Percentiles rank a stretch among this genome's conserved stretches.
These are phyloP conservation scores for Orychophragmus violaceus DNA, from an alignment of 345 rosid genomes.

Conservation along the genomic window DNA sequence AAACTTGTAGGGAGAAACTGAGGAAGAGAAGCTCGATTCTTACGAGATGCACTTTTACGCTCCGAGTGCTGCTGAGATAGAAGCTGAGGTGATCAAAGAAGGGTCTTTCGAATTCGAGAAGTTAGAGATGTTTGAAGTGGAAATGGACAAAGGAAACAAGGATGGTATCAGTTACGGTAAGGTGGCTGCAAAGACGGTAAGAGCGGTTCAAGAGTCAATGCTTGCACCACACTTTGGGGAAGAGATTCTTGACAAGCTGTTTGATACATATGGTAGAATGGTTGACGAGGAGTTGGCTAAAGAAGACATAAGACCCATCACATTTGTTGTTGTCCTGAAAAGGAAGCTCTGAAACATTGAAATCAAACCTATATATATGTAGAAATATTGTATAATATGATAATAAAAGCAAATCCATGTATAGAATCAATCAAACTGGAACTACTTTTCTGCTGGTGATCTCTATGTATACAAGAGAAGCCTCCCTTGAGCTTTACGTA, in stretches of 20 bases:
- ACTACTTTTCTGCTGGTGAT: background rate
- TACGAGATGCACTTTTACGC: conserved; percentile 77
- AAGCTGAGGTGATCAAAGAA: conserved; percentile 48
- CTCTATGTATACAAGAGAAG: background rate
- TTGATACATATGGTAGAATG: conserved; percentile 46
- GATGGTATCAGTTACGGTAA: conserved; percentile 47
- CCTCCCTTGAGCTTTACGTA: conserved; percentile 18
- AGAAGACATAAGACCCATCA: conserved; percentile 55
- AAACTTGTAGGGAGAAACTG: conserved; percentile 62
- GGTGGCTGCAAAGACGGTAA: conserved; percentile 58
- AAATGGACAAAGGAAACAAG: conserved; percentile 18
- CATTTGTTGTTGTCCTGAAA: conserved; percentile 54
- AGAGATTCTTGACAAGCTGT: conserved; percentile 51
- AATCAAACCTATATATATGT: background rate
- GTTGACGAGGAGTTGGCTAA: conserved; percentile 58
- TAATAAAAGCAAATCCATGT: background rate
- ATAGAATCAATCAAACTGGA: background rate
- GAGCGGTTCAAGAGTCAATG: conserved; percentile 87
- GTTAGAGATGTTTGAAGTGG: conserved; percentile 48
- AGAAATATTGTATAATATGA: background rate
- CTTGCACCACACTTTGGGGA: conserved; percentile 61
- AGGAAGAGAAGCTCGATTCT: conserved; percentile 59
- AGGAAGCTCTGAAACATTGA: conserved; percentile 38
- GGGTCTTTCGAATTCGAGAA: conserved; percentile 49
- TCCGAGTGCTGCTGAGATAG: conserved; percentile 59